Evolutionary conservation across 805 yeast genomes (phyloP).

Genomic region (Hanseniaspora valbyensis): DNA sequence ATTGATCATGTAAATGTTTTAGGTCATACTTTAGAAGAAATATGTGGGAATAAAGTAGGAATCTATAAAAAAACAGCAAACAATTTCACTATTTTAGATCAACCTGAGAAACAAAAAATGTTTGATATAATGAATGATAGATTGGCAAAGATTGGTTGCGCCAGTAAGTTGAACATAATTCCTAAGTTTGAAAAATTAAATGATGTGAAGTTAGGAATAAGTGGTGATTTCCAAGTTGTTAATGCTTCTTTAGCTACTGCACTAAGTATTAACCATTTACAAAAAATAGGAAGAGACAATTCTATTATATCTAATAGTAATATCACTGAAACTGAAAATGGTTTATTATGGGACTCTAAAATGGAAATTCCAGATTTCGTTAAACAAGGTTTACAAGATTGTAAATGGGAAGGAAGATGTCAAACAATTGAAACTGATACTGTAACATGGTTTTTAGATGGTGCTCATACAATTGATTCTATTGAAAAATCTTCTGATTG

Average conservation of each 20-base stretch:
- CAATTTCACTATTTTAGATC: slow-evolving; percentile 57
- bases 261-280: slow-evolving; percentile 46
- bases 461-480: slow-evolving; percentile 91
- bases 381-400: slow-evolving; percentile 47
- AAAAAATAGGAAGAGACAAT: slow-evolving; percentile 27
- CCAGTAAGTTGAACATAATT: slow-evolving; percentile 43
- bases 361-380: slow-evolving; percentile 39
- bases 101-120: slow-evolving; percentile 37
- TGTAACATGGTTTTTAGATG: slow-evolving; percentile 79
- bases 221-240: slow-evolving; percentile 71
- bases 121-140: slow-evolving; percentile 48
- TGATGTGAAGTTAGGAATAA: slow-evolving; percentile 49
- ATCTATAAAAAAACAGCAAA: slow-evolving; percentile 61
- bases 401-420: slow-evolving; percentile 94
- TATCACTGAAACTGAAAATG: slow-evolving; percentile 17
- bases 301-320: slow-evolving; percentile 13
- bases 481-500: slow-evolving; percentile 71
- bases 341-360: not conserved
- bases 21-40: slow-evolving; percentile 77
- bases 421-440: slow-evolving; percentile 47
- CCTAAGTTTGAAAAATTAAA: slow-evolving; percentile 32
- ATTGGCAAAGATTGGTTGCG: slow-evolving; percentile 47
- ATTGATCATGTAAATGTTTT: slow-evolving; percentile 82
- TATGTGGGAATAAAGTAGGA: slow-evolving; percentile 95
- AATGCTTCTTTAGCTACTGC: slow-evolving; percentile 84